Evolutionary conservation across 2,329 filamentous ascomycete species (phyloP), one percentile per base, ranked within the genome.

Genomic region (Alternaria triticimaculans): DNA sequence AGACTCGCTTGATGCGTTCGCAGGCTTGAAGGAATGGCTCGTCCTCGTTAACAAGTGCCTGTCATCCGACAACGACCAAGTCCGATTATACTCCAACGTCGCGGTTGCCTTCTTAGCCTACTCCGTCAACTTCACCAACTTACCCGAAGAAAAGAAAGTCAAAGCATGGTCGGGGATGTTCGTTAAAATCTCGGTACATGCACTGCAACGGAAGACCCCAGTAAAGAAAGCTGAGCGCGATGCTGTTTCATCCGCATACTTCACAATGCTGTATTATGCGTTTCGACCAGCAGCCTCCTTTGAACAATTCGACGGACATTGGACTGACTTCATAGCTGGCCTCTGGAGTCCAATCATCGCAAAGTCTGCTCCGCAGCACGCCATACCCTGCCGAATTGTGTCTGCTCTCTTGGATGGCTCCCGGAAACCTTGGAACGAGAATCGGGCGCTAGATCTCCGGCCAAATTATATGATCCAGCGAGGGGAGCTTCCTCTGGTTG

Each of bases 71-170:
- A 93, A 97, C 66, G 82, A 86, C 4, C 82, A 86, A 12, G 75
- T 79, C 37, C 48, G 91, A 90, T 48, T 75, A 7, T 90, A 96
- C 72, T 92, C 94, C 21, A 93, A 95, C 72, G 83, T 90, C 60
- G 94, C 94, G 1, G 97, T 95, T 92, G 93, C 92, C 71, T 90
- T 92, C 57, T 88, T 97, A 48, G 87, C 96, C 20, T 97, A 91
- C 75, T 87, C 90, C 7, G 85, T 93, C 15, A 87, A 90, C 90
- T 67, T 85, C 88, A 20, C 6, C 2, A 41, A 41, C 37, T 2
- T 41, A 18, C 15, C 37, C 37, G n/a, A 18, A 5, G 37, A 41
- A 41, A 81, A 83, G 3, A 88, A 86, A 0, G 78, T 83, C 6
- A 81, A 82, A 6, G 84, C 84, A 3, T 78, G 74, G 74, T 72